Evolutionary conservation across 192 early-diverging fungal genomes (phyloP), one percentile per base, ranked within the genome.

Genomic region (Backusella westeae): DNA sequence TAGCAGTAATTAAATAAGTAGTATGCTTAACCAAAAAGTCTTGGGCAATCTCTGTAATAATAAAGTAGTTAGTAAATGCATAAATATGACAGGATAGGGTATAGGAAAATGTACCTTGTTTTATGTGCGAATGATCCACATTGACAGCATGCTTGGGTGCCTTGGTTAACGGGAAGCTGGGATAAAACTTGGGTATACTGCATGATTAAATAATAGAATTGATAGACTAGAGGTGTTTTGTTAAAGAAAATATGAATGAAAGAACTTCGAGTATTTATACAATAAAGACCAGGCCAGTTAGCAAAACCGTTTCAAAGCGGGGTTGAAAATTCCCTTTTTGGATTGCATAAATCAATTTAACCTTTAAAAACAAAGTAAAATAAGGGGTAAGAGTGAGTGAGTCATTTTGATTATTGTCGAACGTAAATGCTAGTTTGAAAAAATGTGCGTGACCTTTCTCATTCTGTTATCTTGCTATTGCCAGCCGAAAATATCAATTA

Each of bases 61-160:
- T 7, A 23, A 23, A 26, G 21, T 23, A 14, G 38, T 69, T 69
- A 39, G 38, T 41, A 23, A 19, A 10, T 10, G 0, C 6, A 39
- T 41, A 4, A 6, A n/a, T 49, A 6, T 39, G n/a, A 69, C 19
- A 39, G 8, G 26, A 63, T 14, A 63, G 10, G 0, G 8, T 23
- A 0, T 63, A 29, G 2, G 23, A 21, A 23, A 69, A 39, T 17
- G n/a, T 69, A 69, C 68, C 68, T 36, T 41, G 68, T 69, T 23
- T 41, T 69, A 38, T 69, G 68, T 23, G 68, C 12, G 68, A 4
- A 69, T 41, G 68, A 69, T 36, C 68, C 68, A 69, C 68, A 69
- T 21, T 36, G n/a, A 41, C 68, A 69, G 21, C 68, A 69, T 38
- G 36, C 35, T 23, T 39, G 68, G 41, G 68, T 69, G 3, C 19